Evolutionary conservation across 176 grass and related monocot species (phyloP).

Genomic region (Oryza glumipatula): DNA sequence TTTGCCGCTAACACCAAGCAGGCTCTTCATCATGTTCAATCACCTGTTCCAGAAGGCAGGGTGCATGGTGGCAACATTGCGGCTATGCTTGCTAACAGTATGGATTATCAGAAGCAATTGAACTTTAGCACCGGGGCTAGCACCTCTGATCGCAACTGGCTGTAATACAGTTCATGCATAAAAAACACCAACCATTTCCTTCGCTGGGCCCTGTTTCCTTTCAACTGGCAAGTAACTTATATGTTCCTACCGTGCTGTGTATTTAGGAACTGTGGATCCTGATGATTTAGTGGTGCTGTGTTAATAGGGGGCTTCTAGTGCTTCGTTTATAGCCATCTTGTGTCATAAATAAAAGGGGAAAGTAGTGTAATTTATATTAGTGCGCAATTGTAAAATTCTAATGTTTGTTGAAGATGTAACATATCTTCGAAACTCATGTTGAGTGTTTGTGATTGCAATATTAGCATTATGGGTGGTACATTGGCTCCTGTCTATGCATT

Average conservation of each 20-base stretch:
- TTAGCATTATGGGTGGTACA: background rate
- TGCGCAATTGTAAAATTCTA: background rate
- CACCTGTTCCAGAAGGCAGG: slow-evolving; percentile 56
- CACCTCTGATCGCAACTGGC: slow-evolving; percentile 19
- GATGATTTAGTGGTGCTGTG: slow-evolving; percentile 10
- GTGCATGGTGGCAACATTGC: slow-evolving; percentile 57
- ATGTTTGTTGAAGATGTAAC: slow-evolving; percentile 7
- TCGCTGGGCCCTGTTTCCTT: background rate
- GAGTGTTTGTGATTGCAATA: background rate
- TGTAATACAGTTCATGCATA: slow-evolving; percentile 16
- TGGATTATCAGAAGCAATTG: background rate
- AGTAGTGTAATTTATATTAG: slow-evolving; percentile 2
- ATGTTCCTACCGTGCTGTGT: background rate
- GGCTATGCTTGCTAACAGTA: slow-evolving; percentile 38
- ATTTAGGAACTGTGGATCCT: background rate
- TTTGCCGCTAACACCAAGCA: background rate
- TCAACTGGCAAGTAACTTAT: slow-evolving; percentile 12
- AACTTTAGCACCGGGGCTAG: background rate
- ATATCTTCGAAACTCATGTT: background rate
- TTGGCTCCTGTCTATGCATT: background rate
- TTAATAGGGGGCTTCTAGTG: slow-evolving; percentile 18
- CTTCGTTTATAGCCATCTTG: slow-evolving; percentile 23
- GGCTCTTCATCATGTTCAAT: background rate
- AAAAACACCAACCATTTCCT: background rate
- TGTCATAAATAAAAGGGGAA: slow-evolving; percentile 39